Evolutionary conservation across 257 asterid genomes (phyloP), one percentile per base, ranked within the genome.

Genomic region (Haberlea rhodopensis): DNA sequence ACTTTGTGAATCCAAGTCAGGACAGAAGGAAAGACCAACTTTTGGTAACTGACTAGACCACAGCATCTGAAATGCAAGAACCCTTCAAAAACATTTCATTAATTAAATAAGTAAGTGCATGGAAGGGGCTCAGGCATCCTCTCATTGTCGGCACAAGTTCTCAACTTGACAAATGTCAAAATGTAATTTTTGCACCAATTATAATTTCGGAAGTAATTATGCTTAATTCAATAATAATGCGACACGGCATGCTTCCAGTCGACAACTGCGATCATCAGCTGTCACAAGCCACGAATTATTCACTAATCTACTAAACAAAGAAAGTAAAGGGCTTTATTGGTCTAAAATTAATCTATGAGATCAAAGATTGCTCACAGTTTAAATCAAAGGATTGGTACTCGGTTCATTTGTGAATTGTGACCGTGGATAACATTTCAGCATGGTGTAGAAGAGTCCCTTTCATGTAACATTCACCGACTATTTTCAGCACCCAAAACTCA

Each of bases 371-470:
- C 4, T 23, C 32, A 19, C 20, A 9, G 21, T 48, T 22, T 5
- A 59, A 25, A 65, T 26, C 37, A 34, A 57, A 45, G 51, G 56
- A 24, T 40, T 40, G 1, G 49, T 28, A 2, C 27, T 10, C 28
- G 43, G 25, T 24, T 43, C 18, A 23, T 49, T 45, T n/a, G 22
- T 24, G 19, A 59, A 53, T 45, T n/a, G 22, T 24, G 19, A 59
- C 53, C 46, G 60, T 29, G 51, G 37, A 13, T 60, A 19, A 23
- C 4, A 48, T 23, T 19, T 66, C 56, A 34, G 32, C 16, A 22
- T 25, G 61, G 66, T 45, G 62, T 53, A 46, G 65, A 65, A 56
- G 52, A 9, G 37, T 24, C 55, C 53, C 60, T 48, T 29, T 6
- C 48, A 27, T 49, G 55, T 55, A 51, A 70, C 51, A 53, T 20